Percentiles rank a stretch among this genome's conserved stretches.
Evolutionary conservation across 75 land plant species (phyloP).

Genomic region (Larix kaempferi): DNA sequence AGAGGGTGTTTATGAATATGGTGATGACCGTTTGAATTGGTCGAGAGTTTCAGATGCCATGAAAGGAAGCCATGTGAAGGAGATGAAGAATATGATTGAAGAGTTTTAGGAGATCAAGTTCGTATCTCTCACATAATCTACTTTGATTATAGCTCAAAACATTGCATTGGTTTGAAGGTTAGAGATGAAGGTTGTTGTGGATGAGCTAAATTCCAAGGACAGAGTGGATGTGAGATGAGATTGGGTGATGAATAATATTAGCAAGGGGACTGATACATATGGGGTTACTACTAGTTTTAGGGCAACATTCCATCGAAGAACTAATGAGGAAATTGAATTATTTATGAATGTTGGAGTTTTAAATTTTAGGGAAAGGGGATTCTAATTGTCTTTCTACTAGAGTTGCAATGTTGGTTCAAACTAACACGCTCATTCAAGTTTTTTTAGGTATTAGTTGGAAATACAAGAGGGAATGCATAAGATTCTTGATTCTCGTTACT

Average conservation of each 20-base stretch:
- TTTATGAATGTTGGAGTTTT: constrained; percentile 30
- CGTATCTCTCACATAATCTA: constrained; percentile 48
- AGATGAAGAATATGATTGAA: constrained; percentile 62
- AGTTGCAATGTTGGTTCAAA: constrained; percentile 65
- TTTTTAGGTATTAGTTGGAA: constrained; percentile 77
- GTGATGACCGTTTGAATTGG: constrained; percentile 36
- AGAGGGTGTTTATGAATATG: no score
- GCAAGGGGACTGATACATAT: constrained; percentile 21
- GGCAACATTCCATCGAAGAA: constrained; percentile 29
- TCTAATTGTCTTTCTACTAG: constrained; percentile 39
- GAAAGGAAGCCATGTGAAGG: constrained; percentile 67
- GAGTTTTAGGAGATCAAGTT: constrained; percentile 31
- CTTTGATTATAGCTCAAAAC: constrained; percentile 60
- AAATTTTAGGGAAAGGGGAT: constrained; percentile 9
- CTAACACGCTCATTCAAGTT: constrained; percentile 72
- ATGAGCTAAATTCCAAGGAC: constrained; percentile 9
- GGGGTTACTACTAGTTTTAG: constrained; percentile 41
- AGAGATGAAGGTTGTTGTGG: constrained; percentile 24
- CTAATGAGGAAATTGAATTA: constrained; percentile 16
- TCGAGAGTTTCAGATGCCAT: constrained; percentile 49
- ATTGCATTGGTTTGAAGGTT: constrained; percentile 24
- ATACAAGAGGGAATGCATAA: constrained; percentile 44
- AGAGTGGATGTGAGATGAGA: constrained; percentile 19
- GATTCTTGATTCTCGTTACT: constrained; percentile 46
- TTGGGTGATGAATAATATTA: constrained; percentile 21